These are phyloP conservation scores for Xerocomus cyaneibrunnescens DNA, from an alignment of 1,284 basidiomycete species.

Conservation along the genomic window DNA sequence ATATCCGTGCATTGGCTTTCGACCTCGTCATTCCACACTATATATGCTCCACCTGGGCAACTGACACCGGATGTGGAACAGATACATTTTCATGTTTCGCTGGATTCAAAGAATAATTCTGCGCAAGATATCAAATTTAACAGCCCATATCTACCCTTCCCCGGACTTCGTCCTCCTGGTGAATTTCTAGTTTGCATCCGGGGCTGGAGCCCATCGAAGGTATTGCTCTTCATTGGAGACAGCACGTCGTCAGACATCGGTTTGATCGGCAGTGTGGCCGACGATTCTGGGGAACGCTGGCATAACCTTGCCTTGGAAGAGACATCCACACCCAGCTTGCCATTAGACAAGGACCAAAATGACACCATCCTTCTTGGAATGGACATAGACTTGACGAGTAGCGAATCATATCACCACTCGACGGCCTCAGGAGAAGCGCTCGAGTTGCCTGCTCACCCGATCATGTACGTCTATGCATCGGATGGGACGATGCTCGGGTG, in stretches of 20 bases:
- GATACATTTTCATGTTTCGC: slow-evolving; percentile 58
- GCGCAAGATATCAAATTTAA: slow-evolving; percentile 49
- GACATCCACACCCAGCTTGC: slow-evolving; percentile 64
- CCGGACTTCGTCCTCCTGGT: slow-evolving; percentile 52
- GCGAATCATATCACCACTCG: slow-evolving; percentile 40
- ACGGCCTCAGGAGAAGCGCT: slow-evolving; percentile 47
- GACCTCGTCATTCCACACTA: slow-evolving; percentile 67
- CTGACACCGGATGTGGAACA: slow-evolving; percentile 48
- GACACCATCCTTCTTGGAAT: slow-evolving; percentile 74
- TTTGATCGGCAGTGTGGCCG: slow-evolving; percentile 53
- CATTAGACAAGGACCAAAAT: slow-evolving; percentile 66
- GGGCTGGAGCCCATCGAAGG: slow-evolving; percentile 64
- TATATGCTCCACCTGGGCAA: slow-evolving; percentile 54
- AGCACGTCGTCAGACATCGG: slow-evolving; percentile 76
- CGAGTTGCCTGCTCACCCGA: slow-evolving; percentile 57
- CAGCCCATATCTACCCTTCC: slow-evolving; percentile 54
- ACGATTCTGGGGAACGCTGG: slow-evolving; percentile 53
- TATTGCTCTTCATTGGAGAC: slow-evolving; percentile 70
- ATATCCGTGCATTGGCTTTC: slow-evolving; percentile 70
- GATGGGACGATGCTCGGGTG: slow-evolving; percentile 81
- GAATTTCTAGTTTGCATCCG: slow-evolving; percentile 57
- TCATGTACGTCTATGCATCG: slow-evolving; percentile 76
- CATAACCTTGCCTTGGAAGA: slow-evolving; percentile 74
- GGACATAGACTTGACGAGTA: slow-evolving; percentile 67
- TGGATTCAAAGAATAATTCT: slow-evolving; percentile 58